Evolutionary conservation across 306 rosid species (phyloP).

Genomic region (Dryas drummondii): DNA sequence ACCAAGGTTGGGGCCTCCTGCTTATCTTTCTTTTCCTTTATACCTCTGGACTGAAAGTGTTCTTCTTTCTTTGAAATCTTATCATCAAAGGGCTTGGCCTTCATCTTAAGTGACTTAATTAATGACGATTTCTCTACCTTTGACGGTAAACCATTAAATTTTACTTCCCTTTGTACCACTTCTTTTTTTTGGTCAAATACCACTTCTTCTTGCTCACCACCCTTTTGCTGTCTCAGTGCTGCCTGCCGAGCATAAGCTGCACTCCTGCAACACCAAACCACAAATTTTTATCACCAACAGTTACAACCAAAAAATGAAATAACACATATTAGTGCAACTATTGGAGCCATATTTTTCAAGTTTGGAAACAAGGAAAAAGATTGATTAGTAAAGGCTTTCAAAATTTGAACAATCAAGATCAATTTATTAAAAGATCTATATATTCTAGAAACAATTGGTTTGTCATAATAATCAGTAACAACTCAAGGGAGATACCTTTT

Average conservation of each 20-base stretch:
- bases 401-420: not conserved
- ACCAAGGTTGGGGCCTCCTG: slow-evolving; percentile 25
- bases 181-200: no score
- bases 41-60: slow-evolving; percentile 23
- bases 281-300: slow-evolving; percentile 19
- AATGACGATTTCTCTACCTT: slow-evolving; percentile 50
- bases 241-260: slow-evolving; percentile 62
- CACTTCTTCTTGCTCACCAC: slow-evolving; percentile 29
- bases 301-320: not conserved
- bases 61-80: slow-evolving; percentile 32
- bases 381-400: not conserved
- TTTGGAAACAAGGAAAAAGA: not conserved
- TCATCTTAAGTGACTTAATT: slow-evolving; percentile 73
- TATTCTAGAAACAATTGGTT: not conserved
- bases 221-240: slow-evolving; percentile 51
- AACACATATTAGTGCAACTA: not conserved
- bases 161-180: slow-evolving; percentile 37
- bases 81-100: slow-evolving; percentile 44
- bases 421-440: not conserved
- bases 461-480: not conserved
- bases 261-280: slow-evolving; percentile 54
- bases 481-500: slow-evolving; percentile 57
- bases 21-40: slow-evolving; percentile 22
- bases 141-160: slow-evolving; percentile 26
- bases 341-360: not conserved